Base-by-base conservation (phyloP, 371 early-diverging fungal genomes). In the Syncephalastrum monosporum region DNA sequence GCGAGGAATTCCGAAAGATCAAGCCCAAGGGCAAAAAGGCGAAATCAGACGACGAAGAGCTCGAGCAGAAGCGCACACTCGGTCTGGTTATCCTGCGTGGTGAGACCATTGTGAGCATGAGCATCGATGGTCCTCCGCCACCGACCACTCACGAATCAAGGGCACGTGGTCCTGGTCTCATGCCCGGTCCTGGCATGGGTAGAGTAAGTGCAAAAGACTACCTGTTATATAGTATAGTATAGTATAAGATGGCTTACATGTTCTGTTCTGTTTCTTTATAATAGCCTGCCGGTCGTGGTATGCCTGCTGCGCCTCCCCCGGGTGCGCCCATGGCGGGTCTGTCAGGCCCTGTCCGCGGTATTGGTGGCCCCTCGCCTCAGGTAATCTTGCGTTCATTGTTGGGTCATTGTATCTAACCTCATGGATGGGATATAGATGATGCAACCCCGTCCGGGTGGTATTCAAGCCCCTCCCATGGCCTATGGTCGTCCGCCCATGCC, bases 11-110 rank as follows among this genome's bases (percentile, higher is more conserved):
- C 69, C 88, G 98, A 51, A 91, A 84, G 65, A 79, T 95, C 61
- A 94, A 91, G 64, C 71, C 86, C 44, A 91, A 85, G 67, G 69
- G 65, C 50, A 81, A 72, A 60, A 62, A 64, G 29, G 61, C 76
- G 82, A 72, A 64, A 55, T 51, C 66, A 47, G 72, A 72, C 42
- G 74, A 77, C 33, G 60, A 77, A 25, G 80, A 80, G 41, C 73
- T 82, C 55, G 77, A 85, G 63, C 75, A 94, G 71, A 96, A 95
- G 79, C 86, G 98, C 57, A 85, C 92, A 25, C 76, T 98, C 46
- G 98, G 98, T 48, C 77, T 98, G 57, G 92, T 98, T 29, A 92
- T 98, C 57, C 73, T 98, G 65, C 83, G 98, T 49, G 98, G 98
- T 42, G 97, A 97, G 67, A 89, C 76, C 19, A 90, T 98, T 56